Percentiles rank a stretch among this genome's conserved stretches.
These are phyloP conservation scores for Lentinula edodes DNA, from an alignment of 768 basidiomycete genomes.

Conservation along the genomic window DNA sequence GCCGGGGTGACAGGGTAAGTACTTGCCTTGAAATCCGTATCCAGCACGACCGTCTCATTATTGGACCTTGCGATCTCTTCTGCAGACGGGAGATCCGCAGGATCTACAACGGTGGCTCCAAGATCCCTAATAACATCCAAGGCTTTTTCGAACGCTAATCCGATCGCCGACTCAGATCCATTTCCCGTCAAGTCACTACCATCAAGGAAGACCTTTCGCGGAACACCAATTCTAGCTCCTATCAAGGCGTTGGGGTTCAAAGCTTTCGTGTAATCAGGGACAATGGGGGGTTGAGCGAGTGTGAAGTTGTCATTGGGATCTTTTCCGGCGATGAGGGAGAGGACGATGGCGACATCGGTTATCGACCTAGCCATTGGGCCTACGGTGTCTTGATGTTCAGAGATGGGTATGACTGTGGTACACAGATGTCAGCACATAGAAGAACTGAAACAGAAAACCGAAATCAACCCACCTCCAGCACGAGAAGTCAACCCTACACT, in stretches of 20 bases:
- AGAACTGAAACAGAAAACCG: background rate
- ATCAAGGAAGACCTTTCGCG: slow-evolving; percentile 33
- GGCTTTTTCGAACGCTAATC: slow-evolving; percentile 31
- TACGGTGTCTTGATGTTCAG: slow-evolving; percentile 51
- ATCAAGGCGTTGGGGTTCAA: slow-evolving; percentile 40
- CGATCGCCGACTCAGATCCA: slow-evolving; percentile 14
- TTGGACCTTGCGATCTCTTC: slow-evolving; percentile 28
- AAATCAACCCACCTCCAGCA: slow-evolving; percentile 39
- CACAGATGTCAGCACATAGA: background rate
- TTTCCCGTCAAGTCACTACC: background rate
- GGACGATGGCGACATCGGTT: slow-evolving; percentile 48
- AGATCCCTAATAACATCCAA: slow-evolving; percentile 30
- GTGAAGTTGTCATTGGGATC: slow-evolving; percentile 54
- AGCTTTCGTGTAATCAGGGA: slow-evolving; percentile 54
- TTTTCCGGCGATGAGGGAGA: slow-evolving; percentile 50
- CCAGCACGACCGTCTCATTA: slow-evolving; percentile 52
- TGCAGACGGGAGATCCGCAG: slow-evolving; percentile 36
- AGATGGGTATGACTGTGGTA: slow-evolving; percentile 47
- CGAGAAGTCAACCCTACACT: slow-evolving; percentile 56
- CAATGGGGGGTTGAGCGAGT: slow-evolving; percentile 39
- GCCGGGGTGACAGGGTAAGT: background rate
- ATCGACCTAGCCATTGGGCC: slow-evolving; percentile 52
- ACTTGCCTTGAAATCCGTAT: slow-evolving; percentile 53
- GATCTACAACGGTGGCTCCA: slow-evolving; percentile 42
- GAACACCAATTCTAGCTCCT: slow-evolving; percentile 52